phyloP scores from a whole-genome alignment of 768 basidiomycete genomes.

The Wakefieldia striispora region DNA sequence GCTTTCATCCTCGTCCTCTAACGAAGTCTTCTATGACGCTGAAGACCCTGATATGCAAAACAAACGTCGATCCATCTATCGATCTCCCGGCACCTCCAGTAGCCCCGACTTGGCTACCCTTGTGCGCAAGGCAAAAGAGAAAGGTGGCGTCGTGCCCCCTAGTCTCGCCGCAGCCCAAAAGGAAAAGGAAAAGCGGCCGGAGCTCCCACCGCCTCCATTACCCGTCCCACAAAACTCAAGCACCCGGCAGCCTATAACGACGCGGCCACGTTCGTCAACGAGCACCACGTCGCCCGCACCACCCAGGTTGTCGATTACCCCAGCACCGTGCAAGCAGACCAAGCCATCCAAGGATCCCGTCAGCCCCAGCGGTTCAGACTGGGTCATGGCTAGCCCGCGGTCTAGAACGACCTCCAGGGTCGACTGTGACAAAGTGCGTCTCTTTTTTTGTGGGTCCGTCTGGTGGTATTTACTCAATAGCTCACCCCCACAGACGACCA shows the following conservation, averaged over 20 bases:
- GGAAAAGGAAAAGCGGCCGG: constrained; percentile 35
- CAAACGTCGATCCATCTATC: constrained; percentile 82
- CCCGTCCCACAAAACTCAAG: constrained; percentile 17
- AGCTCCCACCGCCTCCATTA: constrained; percentile 47
- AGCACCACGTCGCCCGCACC: constrained; percentile 31
- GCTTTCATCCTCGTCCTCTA: constrained; percentile 47
- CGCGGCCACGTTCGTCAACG: constrained; percentile 45
- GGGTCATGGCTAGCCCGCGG: constrained; percentile 48
- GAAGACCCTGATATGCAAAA: constrained; percentile 67
- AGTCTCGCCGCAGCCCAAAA: constrained; percentile 28
- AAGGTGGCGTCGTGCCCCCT: constrained; percentile 44
- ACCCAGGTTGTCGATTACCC: constrained; percentile 37
- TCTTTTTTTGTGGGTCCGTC: background rate
- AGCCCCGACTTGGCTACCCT: constrained; percentile 91
- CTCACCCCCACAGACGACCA: constrained; percentile 31
- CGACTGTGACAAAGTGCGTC: constrained; percentile 47
- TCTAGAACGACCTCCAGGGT: constrained; percentile 41
- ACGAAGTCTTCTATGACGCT: constrained; percentile 61
- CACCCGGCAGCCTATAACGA: constrained; percentile 27
- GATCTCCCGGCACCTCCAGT: constrained; percentile 85
- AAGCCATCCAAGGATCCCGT: constrained; percentile 30
- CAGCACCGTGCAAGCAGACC: constrained; percentile 20
- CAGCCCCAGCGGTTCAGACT: constrained; percentile 41
- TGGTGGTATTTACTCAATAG: background rate
- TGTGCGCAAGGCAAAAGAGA: constrained; percentile 77